Base-by-base conservation (phyloP, 2,329 filamentous ascomycete genomes). In the Elsinoe perseae region DNA sequence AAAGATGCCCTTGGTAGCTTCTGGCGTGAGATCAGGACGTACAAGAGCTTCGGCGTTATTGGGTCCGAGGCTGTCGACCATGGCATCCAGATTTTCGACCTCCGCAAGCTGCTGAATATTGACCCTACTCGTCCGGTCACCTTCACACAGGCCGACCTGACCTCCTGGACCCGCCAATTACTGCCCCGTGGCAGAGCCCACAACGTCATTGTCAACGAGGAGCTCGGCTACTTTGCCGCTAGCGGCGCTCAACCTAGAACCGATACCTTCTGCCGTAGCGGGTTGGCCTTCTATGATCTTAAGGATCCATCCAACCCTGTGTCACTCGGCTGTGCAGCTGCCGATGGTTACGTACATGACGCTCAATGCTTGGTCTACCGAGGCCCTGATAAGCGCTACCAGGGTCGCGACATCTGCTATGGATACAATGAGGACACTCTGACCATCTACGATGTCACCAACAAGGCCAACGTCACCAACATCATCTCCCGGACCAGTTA, bases 61-160 rank as follows among this genome's bases (percentile, higher is more conserved):
- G 73, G 73, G 53, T 56, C 63, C 12, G 75, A 77, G 60, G 75
- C 77, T 30, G 62, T 64, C 40, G 66, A 72, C 61, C 81, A 84
- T 66, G 77, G 78, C 30, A 75, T 84, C 44, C 81, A 84, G 67
- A 75, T 84, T 67, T 84, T 84, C 63, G 81, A 84, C 67, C 75
- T 83, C 77, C 76, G 72, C 62, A 82, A 76, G 70, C 70, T 81
- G n/a, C 69, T 79, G 54, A 68, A 68, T 38, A 64, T 80, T 57
- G 69, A 76, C 65, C 32, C 9, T 14, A 30, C 25, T 23, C 72
- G 73, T 1, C 75, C 72, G 6, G 68, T 66, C n/a, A 71, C 65
- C 42, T 80, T 42, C 36, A 42, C 36, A 2, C 14, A 16, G 16
- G 36, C 36, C 16, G 36, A 42, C 16, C 14, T 42, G 36, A 42